Percentiles rank a stretch among this genome's conserved stretches.
Evolutionary conservation across 768 basidiomycete genomes (phyloP).

Genomic region (Ramaria rubella): DNA sequence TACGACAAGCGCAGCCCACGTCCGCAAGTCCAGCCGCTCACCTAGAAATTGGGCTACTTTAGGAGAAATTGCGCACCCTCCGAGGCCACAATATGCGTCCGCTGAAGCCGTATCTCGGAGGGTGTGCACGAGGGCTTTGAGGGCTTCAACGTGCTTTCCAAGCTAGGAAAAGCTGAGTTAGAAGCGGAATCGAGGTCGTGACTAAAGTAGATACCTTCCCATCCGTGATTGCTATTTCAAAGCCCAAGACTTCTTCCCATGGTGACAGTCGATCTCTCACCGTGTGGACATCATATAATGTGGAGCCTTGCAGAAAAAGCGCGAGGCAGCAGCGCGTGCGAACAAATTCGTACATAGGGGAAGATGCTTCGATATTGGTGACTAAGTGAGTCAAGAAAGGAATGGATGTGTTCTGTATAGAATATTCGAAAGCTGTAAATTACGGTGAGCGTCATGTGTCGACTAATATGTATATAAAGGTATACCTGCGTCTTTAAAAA

Average conservation of each 20-base stretch:
- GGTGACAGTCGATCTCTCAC: slow-evolving; percentile 41
- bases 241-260: slow-evolving; percentile 46
- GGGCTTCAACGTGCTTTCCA: slow-evolving; percentile 53
- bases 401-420: neutral
- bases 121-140: slow-evolving; percentile 60
- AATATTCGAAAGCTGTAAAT: neutral
- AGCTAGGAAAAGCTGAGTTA: slow-evolving; percentile 30
- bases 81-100: slow-evolving; percentile 79
- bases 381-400: slow-evolving; percentile 5
- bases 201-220: slow-evolving; percentile 53
- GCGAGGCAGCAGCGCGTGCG: slow-evolving; percentile 63
- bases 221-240: slow-evolving; percentile 74
- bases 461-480: neutral
- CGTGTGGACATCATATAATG: slow-evolving; percentile 50
- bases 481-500: slow-evolving; percentile 7
- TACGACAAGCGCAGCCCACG: slow-evolving; percentile 47
- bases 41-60: slow-evolving; percentile 49
- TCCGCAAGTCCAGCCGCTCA: slow-evolving; percentile 42
- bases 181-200: neutral
- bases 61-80: slow-evolving; percentile 64
- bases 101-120: slow-evolving; percentile 72
- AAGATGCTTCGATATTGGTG: neutral
- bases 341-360: slow-evolving; percentile 38
- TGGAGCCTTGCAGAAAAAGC: slow-evolving; percentile 76
- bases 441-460: neutral